A percentile compares a stretch with the other conserved stretches of the same genome.
Evolutionary conservation across 2,329 filamentous ascomycete genomes (phyloP).

Genomic region (Curvularia sp.): DNA sequence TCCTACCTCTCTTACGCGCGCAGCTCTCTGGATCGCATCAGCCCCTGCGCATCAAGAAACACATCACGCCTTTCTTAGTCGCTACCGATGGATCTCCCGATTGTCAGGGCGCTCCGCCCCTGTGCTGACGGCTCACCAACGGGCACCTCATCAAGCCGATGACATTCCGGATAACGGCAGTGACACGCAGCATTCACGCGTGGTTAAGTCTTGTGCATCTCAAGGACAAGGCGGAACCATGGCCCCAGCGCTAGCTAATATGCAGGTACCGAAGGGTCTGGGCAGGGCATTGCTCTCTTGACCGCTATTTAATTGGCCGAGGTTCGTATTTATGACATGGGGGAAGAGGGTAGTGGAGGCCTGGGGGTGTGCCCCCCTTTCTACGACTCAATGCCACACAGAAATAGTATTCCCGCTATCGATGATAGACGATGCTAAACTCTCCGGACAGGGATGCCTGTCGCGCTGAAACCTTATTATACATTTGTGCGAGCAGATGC

Average conservation of each 20-base stretch:
- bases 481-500: neutral
- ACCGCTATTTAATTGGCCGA: slow-evolving; percentile 27
- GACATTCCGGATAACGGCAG: slow-evolving; percentile 17
- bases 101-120: slow-evolving; percentile 6
- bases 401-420: slow-evolving; percentile 14
- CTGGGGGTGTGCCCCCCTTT: slow-evolving; percentile 20
- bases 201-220: slow-evolving; percentile 28
- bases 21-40: slow-evolving; percentile 1
- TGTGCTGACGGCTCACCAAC: slow-evolving; percentile 5
- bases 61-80: neutral
- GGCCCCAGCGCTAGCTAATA: slow-evolving; percentile 22
- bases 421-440: slow-evolving; percentile 15
- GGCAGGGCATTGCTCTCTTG: slow-evolving; percentile 15
- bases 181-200: slow-evolving; percentile 21
- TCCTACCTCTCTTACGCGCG: slow-evolving; percentile 11
- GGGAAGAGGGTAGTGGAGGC: slow-evolving; percentile 16
- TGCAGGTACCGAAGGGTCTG: slow-evolving; percentile 34
- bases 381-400: slow-evolving; percentile 18
- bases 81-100: slow-evolving; percentile 3
- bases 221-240: slow-evolving; percentile 26
- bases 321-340: slow-evolving; percentile 23
- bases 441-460: slow-evolving; percentile 8
- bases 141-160: neutral
- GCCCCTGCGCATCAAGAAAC: slow-evolving; percentile 1
- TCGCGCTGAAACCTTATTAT: slow-evolving; percentile 2